Conservation (phyloP, 164 flowering plant species). For the Macadamia tetraphylla region DNA sequence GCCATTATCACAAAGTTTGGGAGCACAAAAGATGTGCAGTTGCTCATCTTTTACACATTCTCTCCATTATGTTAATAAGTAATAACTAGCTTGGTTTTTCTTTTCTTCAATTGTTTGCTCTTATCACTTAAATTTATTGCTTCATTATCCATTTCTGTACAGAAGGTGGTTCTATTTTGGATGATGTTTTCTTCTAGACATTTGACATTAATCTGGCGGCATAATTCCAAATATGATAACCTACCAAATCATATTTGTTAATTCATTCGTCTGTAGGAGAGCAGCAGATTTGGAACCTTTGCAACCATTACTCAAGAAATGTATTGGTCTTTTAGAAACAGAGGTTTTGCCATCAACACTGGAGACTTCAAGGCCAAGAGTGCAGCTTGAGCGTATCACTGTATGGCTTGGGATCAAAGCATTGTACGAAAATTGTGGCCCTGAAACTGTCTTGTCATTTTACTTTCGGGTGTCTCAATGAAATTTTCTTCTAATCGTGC, state of each 20-base stretch:
- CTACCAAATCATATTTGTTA: not conserved
- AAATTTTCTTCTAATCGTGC: conserved; percentile 11
- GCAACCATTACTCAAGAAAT: conserved; percentile 84
- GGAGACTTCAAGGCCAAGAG: conserved; percentile 65
- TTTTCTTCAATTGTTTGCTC: not conserved
- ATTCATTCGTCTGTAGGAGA: conserved; percentile 34
- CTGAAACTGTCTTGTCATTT: conserved; percentile 8
- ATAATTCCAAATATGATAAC: not conserved
- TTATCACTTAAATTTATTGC: not conserved
- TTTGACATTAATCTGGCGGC: not conserved
- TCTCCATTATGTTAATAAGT: not conserved
- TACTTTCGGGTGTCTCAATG: not conserved
- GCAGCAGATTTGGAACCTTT: conserved; percentile 77
- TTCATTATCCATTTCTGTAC: not conserved
- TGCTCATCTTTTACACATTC: not conserved
- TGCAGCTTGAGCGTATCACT: conserved; percentile 65
- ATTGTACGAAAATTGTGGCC: conserved; percentile 43
- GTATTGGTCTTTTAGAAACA: conserved; percentile 52
- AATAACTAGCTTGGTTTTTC: not conserved
- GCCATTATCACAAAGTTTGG: not conserved
- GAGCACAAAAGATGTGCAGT: not conserved
- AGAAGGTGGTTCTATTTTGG: not conserved
- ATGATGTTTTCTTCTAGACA: not conserved
- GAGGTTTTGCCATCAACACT: conserved; percentile 48
- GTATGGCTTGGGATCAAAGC: conserved; percentile 94